These are phyloP conservation scores for Pythium utonaiense DNA, from an alignment of 352 stramenopile genomes.

Conservation along the genomic window DNA sequence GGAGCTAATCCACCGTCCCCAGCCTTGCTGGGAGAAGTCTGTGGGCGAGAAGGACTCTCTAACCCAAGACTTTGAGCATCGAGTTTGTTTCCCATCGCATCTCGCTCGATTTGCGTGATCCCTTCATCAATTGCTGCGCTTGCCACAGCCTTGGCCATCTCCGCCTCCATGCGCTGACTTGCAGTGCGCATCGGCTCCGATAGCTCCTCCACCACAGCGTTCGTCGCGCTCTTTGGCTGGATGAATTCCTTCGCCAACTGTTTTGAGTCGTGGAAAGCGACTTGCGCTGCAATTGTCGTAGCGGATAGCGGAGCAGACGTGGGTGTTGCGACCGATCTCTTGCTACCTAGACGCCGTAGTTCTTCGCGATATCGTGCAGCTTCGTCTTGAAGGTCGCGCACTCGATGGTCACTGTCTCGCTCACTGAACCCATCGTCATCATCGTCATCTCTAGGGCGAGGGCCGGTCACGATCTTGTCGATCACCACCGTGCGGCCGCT, in stretches of 20 bases:
- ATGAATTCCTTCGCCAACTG: slow-evolving; percentile 25
- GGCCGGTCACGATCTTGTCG: slow-evolving; percentile 56
- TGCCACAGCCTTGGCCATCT: slow-evolving; percentile 19
- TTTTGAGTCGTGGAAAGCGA: slow-evolving; percentile 22
- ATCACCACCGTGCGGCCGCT: slow-evolving; percentile 52
- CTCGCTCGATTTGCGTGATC: neutral
- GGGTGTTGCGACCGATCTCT: neutral
- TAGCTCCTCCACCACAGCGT: slow-evolving; percentile 7
- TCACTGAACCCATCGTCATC: slow-evolving; percentile 10
- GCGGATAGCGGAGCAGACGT: slow-evolving; percentile 4
- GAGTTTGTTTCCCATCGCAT: neutral
- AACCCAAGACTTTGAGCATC: neutral
- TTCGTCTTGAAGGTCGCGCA: slow-evolving; percentile 19
- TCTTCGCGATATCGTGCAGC: slow-evolving; percentile 16
- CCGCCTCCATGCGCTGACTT: slow-evolving; percentile 18
- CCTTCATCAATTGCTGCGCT: neutral
- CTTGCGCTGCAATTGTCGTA: slow-evolving; percentile 5
- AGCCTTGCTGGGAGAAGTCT: neutral
- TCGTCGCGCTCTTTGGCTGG: slow-evolving; percentile 10
- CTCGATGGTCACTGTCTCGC: neutral
- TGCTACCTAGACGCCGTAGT: slow-evolving; percentile 3
- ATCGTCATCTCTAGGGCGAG: slow-evolving; percentile 12
- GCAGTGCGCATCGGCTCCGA: slow-evolving; percentile 19
- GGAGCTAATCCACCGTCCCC: neutral
- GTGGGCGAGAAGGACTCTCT: neutral